phyloP scores from a whole-genome alignment of 306 rosid genomes.

The Quercus engelmannii region DNA sequence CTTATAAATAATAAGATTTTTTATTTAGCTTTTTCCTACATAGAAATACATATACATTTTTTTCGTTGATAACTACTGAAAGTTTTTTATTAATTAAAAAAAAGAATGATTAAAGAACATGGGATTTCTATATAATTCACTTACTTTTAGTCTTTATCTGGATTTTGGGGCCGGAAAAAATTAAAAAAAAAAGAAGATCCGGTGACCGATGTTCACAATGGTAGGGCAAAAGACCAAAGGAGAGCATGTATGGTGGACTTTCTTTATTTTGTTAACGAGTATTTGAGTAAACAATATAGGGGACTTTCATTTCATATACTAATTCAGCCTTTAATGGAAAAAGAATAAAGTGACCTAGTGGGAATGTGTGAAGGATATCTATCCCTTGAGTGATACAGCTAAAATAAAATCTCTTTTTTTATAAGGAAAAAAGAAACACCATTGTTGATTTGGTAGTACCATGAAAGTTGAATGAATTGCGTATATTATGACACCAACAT shows the following conservation, averaged over 20 bases:
- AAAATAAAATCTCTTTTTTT: not conserved
- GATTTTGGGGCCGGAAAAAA: not conserved
- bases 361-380: not conserved
- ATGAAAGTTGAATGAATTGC: not conserved
- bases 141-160: not conserved
- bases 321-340: not conserved
- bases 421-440: not conserved
- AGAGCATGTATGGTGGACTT: too few relatives aligned
- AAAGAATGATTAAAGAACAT: not conserved
- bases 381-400: not conserved
- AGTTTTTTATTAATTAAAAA: not conserved
- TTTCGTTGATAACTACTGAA: too few relatives aligned
- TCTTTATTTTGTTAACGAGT: too few relatives aligned
- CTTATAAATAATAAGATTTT: too few relatives aligned
- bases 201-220: not conserved
- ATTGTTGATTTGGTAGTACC: not conserved
- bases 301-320: not conserved
- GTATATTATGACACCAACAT: slow-evolving; percentile 37
- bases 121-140: not conserved
- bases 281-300: not conserved
- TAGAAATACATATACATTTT: too few relatives aligned
- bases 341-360: not conserved
- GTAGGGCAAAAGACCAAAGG: not conserved
- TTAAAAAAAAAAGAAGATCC: not conserved
- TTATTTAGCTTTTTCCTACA: too few relatives aligned